Evolutionary conservation across 306 rosid species (phyloP).

Genomic region (Prosopis cineraria): DNA sequence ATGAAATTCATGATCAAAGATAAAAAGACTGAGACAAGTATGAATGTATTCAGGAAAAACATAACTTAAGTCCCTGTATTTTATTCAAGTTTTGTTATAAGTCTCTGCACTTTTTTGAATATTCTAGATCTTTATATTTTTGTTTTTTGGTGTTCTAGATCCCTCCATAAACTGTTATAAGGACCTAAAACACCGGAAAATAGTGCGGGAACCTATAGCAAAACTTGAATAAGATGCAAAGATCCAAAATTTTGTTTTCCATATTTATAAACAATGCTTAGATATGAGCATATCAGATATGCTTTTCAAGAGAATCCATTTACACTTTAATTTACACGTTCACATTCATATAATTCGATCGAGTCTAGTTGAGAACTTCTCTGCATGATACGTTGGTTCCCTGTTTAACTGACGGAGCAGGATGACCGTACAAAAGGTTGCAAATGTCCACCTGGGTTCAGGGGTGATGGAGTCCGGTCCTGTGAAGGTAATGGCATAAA

Average conservation of each 20-base stretch:
- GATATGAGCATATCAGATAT: neutral
- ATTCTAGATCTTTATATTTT: no score
- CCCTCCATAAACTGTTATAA: no score
- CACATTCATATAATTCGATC: neutral
- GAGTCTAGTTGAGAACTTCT: neutral
- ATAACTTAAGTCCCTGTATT: no score
- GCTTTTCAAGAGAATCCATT: neutral
- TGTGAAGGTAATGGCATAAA: slow-evolving; percentile 71
- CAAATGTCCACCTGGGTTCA: slow-evolving; percentile 86
- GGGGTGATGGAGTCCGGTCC: slow-evolving; percentile 71
- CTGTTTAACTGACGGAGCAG: slow-evolving; percentile 45
- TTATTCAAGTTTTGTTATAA: no score
- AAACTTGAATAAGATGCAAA: no score
- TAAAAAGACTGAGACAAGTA: neutral
- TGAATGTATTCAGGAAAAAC: neutral
- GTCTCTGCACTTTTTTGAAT: no score
- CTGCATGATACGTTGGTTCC: neutral
- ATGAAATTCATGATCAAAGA: neutral
- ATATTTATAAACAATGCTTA: no score
- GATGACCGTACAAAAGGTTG: slow-evolving; percentile 77
- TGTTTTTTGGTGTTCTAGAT: no score
- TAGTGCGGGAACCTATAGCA: no score
- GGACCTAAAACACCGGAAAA: no score
- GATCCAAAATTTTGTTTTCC: no score
- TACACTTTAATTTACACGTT: neutral